phyloP scores from a whole-genome alignment of 108 stramenopile genomes.

The Skeletonema costatum region DNA sequence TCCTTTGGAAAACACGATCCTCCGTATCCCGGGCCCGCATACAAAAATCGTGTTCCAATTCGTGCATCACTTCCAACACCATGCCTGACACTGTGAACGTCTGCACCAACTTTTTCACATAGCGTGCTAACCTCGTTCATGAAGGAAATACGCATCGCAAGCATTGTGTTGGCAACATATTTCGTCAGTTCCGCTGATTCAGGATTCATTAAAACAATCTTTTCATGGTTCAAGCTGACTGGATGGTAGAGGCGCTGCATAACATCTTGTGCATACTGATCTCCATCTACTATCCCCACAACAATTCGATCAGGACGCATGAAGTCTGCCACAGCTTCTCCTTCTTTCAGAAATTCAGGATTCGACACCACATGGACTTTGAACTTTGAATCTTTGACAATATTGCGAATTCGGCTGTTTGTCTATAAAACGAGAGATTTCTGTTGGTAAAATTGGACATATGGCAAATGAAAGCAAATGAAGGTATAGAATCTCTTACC shows the following conservation, averaged over 20 bases:
- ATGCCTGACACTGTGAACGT: conserved; percentile 7
- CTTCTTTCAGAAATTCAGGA: conserved; percentile 88
- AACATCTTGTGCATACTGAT: conserved; percentile 38
- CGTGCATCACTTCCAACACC: conserved; percentile 10
- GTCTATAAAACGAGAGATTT: too few relatives aligned
- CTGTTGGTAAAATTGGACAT: too few relatives aligned
- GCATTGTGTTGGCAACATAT: conserved; percentile 81
- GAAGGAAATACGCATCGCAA: conserved; percentile 79
- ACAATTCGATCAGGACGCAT: conserved; percentile 66
- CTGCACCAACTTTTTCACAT: conserved; percentile 8
- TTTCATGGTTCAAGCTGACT: conserved; percentile 50
- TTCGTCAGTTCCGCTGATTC: conserved; percentile 84
- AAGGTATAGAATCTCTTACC: too few relatives aligned
- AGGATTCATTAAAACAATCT: conserved; percentile 73
- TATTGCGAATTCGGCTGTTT: conserved; percentile 59
- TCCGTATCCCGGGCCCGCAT: conserved; percentile 12
- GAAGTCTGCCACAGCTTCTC: conserved; percentile 75
- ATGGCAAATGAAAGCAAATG: too few relatives aligned
- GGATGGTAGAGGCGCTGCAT: conserved; percentile 53
- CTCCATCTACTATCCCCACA: conserved; percentile 58
- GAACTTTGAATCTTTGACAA: conserved; percentile 53
- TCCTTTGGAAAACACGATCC: conserved; percentile 12
- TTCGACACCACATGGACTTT: conserved; percentile 70
- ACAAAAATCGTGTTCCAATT: conserved; percentile 8
- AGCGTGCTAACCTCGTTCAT: conserved; percentile 68